Base-by-base conservation (phyloP, 2,329 filamentous ascomycete species). In the Ophiosphaerella herpotricha region DNA sequence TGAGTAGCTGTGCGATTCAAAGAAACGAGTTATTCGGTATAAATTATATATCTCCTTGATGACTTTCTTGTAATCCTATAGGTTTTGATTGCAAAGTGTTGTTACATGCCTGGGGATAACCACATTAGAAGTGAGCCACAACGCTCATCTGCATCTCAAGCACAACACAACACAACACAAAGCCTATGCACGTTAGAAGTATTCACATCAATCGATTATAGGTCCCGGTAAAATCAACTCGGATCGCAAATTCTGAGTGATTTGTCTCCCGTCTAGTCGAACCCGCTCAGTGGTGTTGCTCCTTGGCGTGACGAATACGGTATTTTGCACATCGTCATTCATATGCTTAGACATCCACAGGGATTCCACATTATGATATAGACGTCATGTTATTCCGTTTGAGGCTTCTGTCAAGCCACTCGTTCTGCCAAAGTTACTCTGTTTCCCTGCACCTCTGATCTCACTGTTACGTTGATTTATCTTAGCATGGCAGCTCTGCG, bases 1-100 rank as follows among this genome's bases (percentile, higher is more conserved):
- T 45, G 9, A 36, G n/a, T 23, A 34, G n/a, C 21, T 24, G 13
- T 16, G 2, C 4, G 8, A 14, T n/a, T 26, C 11, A 2, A n/a
- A 18, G 6, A 33, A 14, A 11, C 14, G 13, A 42, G 29, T 11
- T 13, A 29, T 6, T 41, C 23, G 8, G 0, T 74, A 78, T 48
- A 81, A 81, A 50, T 80, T 80, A 0, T 77, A 21, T 21, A 2
- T 21, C 18, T 21, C 18, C 1, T 21, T 21, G 18, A 21, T 21
- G 4, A 21, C 4, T 4, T 21, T 4, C 3, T 21, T 21, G 18
- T 21, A 21, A 21, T n/a, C 4, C 18, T 21, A 21, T 2, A 18
- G 16, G 16, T 18, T 18, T 18, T 18, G 16, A 18, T 18, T 21
- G 18, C 18, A 21, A 21, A 21, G 18, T 21, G 18, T 21, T 21